Conservation (phyloP, 2,329 filamentous ascomycete species). For the Dryadomyces quercivorus region DNA sequence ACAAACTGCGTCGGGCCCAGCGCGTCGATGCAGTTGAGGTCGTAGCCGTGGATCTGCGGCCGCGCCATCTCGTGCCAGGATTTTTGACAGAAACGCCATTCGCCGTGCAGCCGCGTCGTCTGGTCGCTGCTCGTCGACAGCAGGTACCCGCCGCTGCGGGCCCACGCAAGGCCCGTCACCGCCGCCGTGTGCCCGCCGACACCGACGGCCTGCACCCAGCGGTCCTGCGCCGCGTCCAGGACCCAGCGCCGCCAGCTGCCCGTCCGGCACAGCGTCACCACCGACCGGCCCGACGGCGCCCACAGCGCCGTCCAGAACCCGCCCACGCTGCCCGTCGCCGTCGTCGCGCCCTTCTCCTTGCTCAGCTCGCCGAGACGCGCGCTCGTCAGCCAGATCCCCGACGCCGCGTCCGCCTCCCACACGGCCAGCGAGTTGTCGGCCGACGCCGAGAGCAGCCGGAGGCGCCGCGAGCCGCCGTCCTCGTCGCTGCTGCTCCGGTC, state of each 20-base stretch:
- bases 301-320: slow-evolving; percentile 95
- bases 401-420: slow-evolving; percentile 74
- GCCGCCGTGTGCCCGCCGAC: slow-evolving; percentile 75
- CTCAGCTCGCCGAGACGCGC: slow-evolving; percentile 87
- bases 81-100: slow-evolving; percentile 53
- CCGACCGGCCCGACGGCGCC: slow-evolving; percentile 61
- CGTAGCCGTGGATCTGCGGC: slow-evolving; percentile 96
- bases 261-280: slow-evolving; percentile 77
- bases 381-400: slow-evolving; percentile 82
- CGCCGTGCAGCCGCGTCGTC: slow-evolving; percentile 75
- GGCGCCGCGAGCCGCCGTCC: slow-evolving; percentile 22
- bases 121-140: slow-evolving; percentile 86
- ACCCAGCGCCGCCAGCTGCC: slow-evolving; percentile 89
- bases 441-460: slow-evolving; percentile 76
- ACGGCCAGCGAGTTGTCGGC: slow-evolving; percentile 91
- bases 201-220: slow-evolving; percentile 67
- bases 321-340: slow-evolving; percentile 87
- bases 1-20: slow-evolving; percentile 68
- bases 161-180: slow-evolving; percentile 76
- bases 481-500: slow-evolving; percentile 23
- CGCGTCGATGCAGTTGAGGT: slow-evolving; percentile 84
- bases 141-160: slow-evolving; percentile 68
- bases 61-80: slow-evolving; percentile 95
- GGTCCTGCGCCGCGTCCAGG: slow-evolving; percentile 44
- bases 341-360: slow-evolving; percentile 87